These are phyloP conservation scores for Fusarium coffeatum DNA, from an alignment of 2,329 filamentous ascomycete species.

Conservation along the genomic window DNA sequence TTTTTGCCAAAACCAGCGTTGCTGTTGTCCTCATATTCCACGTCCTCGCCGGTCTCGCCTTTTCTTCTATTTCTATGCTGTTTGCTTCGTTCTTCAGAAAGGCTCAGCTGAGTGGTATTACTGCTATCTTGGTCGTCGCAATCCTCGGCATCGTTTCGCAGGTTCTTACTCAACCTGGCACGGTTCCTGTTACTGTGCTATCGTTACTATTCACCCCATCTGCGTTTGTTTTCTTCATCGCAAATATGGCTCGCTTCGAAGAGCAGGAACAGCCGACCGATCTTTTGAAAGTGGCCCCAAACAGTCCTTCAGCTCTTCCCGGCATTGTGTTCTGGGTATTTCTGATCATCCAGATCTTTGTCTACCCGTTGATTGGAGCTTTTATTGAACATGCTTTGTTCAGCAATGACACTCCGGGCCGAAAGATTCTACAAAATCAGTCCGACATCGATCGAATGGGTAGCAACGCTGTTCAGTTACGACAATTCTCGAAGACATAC, in stretches of 20 bases:
- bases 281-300: conserved; percentile 70
- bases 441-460: conserved; percentile 43
- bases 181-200: conserved; percentile 74
- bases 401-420: conserved; percentile 74
- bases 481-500: conserved; percentile 83
- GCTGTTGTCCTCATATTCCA: conserved; percentile 79
- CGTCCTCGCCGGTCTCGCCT: conserved; percentile 78
- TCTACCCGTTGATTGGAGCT: conserved; percentile 80
- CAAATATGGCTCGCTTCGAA: conserved; percentile 82
- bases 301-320: conserved; percentile 74
- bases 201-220: conserved; percentile 86
- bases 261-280: conserved; percentile 68
- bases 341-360: conserved; percentile 79
- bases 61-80: conserved; percentile 84
- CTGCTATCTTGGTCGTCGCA: conserved; percentile 76
- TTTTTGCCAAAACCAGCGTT: conserved; percentile 73
- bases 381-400: conserved; percentile 79
- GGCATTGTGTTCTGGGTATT: conserved; percentile 84
- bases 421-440: conserved; percentile 61
- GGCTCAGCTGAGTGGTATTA: conserved; percentile 88
- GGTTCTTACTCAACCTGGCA: conserved; percentile 71
- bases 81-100: conserved; percentile 87
- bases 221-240: conserved; percentile 85
- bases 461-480: conserved; percentile 73
- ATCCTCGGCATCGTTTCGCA: conserved; percentile 86